Evolutionary conservation across 345 rosid species (phyloP).

Genomic region (Gynandropsis gynandra): DNA sequence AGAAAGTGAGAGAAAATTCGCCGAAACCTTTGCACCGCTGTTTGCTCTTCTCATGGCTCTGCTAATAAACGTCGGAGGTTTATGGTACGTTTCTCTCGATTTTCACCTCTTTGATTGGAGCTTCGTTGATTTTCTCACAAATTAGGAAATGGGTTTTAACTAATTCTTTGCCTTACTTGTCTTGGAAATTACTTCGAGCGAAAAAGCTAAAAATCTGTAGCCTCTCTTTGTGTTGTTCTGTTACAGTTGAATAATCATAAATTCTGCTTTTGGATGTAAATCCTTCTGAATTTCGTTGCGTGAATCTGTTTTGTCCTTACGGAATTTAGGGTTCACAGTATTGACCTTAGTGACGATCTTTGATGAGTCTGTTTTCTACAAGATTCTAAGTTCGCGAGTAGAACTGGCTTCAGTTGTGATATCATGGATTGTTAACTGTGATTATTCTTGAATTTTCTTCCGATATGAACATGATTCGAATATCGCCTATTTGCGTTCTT

Average conservation of each 20-base stretch:
- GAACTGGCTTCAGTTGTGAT: not conserved
- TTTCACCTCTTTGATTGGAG: not conserved
- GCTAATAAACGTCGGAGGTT: conserved; percentile 12
- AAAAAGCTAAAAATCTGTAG: conserved; percentile 14
- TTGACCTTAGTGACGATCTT: not conserved
- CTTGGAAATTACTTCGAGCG: not conserved
- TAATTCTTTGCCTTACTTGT: conserved; percentile 9
- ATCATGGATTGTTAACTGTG: too few relatives aligned
- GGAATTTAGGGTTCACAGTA: not conserved
- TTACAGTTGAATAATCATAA: not conserved
- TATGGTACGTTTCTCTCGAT: conserved; percentile 22
- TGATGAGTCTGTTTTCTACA: not conserved
- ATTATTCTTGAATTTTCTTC: too few relatives aligned
- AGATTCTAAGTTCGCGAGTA: not conserved
- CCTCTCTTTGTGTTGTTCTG: not conserved
- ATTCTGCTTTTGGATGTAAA: too few relatives aligned
- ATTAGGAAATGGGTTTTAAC: conserved; percentile 33
- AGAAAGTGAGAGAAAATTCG: conserved; percentile 14
- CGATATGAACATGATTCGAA: not conserved
- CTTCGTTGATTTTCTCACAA: conserved; percentile 22
- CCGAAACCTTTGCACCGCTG: conserved; percentile 17
- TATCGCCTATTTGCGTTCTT: not conserved
- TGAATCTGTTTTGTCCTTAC: conserved; percentile 5
- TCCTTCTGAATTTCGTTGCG: too few relatives aligned
- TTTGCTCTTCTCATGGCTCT: conserved; percentile 18